Base-by-base conservation (phyloP, 805 yeast species). In the Candida boleticola region DNA sequence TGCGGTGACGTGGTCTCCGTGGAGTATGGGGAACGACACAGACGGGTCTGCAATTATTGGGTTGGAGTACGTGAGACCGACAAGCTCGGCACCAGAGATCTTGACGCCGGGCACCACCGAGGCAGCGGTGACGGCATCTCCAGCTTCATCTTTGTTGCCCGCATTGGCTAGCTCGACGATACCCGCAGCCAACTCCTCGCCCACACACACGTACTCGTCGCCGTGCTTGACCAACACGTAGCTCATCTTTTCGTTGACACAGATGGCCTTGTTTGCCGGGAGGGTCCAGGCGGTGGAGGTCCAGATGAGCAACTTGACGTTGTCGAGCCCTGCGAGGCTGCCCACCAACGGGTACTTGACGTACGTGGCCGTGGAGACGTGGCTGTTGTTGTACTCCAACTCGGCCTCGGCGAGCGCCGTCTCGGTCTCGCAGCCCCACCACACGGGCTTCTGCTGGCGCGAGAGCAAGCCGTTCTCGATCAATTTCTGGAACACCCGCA, bases 251-350 rank as follows among this genome's bases (percentile, higher is more conserved):
- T 77, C 63, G 53, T 88, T 80, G 32, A 85, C 73, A 35, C 93
- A 83, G 33, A 93, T 79, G 0, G 97, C 97, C 47, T 76, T 73
- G 57, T 93, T 93, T 0, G 96, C 83, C 3, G 88, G 86, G 25
- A 93, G 71, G 0, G 99, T 93, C 99, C 99, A 93, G 0, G 99
- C 97, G 1, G 99, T 93, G 1, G 97, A 90, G 0, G 99, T 93
- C 99, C 99, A 93, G 43, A 93, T 88, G 46, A 86, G 54, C 2
- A 62, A 44, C n/a, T 50, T 43, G 16, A 60, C 45, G 14, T 51
- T 43, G 2, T 43, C 35, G 42, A 45, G 50, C 17, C 17, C 18
- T 5, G 4, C 29, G 7, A 36, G 17, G 7, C 10, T 14, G 4
- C 27, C 21, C 3, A 46, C 43, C 1, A 61, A 42, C 1, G 89